These are phyloP conservation scores for Curvularia lunata DNA, from an alignment of 2,329 filamentous ascomycete species.

Conservation along the genomic window DNA sequence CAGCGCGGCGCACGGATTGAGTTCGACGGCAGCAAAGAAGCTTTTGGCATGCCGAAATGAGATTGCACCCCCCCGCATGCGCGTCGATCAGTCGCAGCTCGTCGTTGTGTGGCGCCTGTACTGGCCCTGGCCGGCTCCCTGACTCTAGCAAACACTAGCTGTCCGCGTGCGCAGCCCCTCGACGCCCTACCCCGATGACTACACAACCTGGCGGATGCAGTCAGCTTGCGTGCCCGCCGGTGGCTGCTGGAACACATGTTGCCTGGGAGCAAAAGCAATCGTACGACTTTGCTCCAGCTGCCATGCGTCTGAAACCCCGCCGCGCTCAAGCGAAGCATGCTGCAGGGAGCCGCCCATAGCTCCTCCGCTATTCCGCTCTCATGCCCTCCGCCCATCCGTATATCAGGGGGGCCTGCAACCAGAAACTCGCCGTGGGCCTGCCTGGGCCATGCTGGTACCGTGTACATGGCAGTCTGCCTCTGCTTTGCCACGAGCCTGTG, in stretches of 20 bases:
- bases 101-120: too few species aligned
- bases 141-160: neutral
- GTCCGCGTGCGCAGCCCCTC: too few species aligned
- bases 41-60: constrained; percentile 20
- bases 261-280: constrained; percentile 11
- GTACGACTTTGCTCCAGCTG: constrained; percentile 13
- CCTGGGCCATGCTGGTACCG: neutral
- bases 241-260: constrained; percentile 1
- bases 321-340: constrained; percentile 13
- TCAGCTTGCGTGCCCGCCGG: neutral
- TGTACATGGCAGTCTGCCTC: too few species aligned
- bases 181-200: too few species aligned
- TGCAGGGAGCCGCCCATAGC: constrained; percentile 20
- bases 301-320: constrained; percentile 16
- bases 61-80: constrained; percentile 11
- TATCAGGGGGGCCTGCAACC: neutral
- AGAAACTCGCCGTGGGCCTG: neutral
- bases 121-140: neutral
- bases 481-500: neutral
- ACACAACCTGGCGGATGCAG: neutral
- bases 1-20: constrained; percentile 9
- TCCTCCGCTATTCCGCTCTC: constrained; percentile 3
- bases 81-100: constrained; percentile 18
- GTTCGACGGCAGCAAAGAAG: constrained; percentile 19
- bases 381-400: neutral